Evolutionary conservation across 768 basidiomycete species (phyloP), one percentile per base, ranked within the genome.

Genomic region (Termitomyces sp.): DNA sequence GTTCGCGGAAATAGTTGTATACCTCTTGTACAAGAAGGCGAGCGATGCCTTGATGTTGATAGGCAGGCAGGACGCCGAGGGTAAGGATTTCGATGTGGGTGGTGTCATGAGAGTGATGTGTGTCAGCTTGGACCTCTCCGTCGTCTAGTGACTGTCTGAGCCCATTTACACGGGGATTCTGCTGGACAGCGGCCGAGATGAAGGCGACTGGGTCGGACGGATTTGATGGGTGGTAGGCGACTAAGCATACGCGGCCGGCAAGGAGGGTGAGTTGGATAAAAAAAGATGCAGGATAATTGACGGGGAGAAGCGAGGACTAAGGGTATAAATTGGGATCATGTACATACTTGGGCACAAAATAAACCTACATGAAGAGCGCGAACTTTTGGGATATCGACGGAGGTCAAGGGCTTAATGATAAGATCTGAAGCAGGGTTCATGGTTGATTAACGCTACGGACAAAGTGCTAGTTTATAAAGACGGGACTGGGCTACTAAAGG

Each of bases 71-170:
- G 15, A 82, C 78, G 32, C 81, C 80, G 3, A 82, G 75, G 1
- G 80, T 80, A 31, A 81, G 76, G 56, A 82, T 76, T 61, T 80
- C 76, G 20, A 82, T 63, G 56, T 68, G 71, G 43, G 72, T 66
- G 31, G 61, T 64, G 31, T 31, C 54, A 18, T 50, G 36, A 2
- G 41, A 25, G 44, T 18, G 3, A 50, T 53, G 60, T 47, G 62
- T 59, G 45, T 58, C 45, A 60, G 53, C 29, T 29, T 29, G 29
- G 29, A 3, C 29, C 57, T 64, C 47, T 16, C 60, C 44, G 15
- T 44, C 42, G 42, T 41, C 4, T 12, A 50, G 36, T 2, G 56
- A 52, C 20, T 47, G 53, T 54, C 56, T 41, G 40, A 56, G 42
- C 27, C 22, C 39, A 44, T 38, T 31, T 53, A 60, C 59, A 50